phyloP scores from a whole-genome alignment of 805 yeast genomes.

The Saccharomyces eubayanus region DNA sequence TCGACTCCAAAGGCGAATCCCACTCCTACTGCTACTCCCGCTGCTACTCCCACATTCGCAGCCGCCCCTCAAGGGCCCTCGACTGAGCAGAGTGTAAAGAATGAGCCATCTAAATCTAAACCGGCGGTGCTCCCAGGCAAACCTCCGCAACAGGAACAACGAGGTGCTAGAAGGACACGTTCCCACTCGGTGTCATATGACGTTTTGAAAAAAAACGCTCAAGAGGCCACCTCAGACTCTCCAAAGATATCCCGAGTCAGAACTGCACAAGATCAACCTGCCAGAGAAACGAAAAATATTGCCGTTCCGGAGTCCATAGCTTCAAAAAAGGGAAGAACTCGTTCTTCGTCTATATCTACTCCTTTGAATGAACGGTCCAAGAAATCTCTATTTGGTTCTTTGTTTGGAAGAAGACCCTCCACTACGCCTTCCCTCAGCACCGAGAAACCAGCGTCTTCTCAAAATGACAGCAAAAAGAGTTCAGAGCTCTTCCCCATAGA shows the following conservation, averaged over 20 bases:
- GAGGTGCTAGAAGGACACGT: neutral
- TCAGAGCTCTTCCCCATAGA: neutral
- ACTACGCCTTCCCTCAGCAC: neutral
- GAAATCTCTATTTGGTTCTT: conserved; percentile 22
- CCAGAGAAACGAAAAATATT: neutral
- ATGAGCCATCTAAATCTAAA: neutral
- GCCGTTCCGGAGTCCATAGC: neutral
- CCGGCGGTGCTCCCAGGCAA: neutral
- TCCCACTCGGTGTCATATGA: neutral
- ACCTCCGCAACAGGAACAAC: neutral
- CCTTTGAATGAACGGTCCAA: conserved; percentile 23
- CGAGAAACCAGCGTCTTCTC: neutral
- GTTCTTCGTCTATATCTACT: conserved; percentile 11
- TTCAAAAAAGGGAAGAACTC: neutral
- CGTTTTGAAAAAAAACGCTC: neutral
- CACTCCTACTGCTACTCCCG: too few species aligned
- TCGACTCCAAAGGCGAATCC: neutral
- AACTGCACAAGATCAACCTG: neutral
- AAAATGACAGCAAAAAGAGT: neutral
- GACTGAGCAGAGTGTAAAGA: neutral
- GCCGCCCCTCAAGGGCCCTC: neutral
- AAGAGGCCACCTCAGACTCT: neutral
- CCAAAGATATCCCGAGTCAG: neutral
- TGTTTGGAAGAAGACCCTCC: conserved; percentile 19
- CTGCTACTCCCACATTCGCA: neutral